Percentiles rank a stretch among this genome's conserved stretches.
These are phyloP conservation scores for Stagonosporopsis vannaccii DNA, from an alignment of 2,329 filamentous ascomycete genomes.

Conservation along the genomic window DNA sequence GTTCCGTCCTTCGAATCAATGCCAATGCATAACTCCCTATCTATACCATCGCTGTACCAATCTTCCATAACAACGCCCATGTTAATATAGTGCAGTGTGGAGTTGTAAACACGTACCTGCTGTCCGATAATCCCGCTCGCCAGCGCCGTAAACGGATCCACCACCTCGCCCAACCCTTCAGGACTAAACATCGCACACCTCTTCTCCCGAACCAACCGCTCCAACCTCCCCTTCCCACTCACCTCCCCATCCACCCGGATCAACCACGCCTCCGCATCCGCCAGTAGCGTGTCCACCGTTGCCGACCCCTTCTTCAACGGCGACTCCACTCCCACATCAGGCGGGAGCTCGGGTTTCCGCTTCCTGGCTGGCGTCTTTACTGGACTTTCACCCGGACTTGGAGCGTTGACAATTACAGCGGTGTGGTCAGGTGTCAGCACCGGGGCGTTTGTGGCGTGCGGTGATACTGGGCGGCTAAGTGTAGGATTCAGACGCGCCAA, in stretches of 20 bases:
- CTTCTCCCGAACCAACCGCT: constrained; percentile 72
- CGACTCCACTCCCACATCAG: constrained; percentile 2
- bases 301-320: constrained; percentile 50
- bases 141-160: constrained; percentile 88
- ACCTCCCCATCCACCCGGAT: constrained; percentile 75
- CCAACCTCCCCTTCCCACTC: constrained; percentile 46
- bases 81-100: background rate
- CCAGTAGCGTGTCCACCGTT: constrained; percentile 75
- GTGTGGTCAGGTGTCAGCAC: constrained; percentile 76
- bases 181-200: constrained; percentile 81
- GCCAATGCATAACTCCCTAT: background rate
- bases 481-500: constrained; percentile 37
- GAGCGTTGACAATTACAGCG: constrained; percentile 59
- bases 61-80: background rate
- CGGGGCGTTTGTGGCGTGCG: constrained; percentile 71
- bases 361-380: background rate
- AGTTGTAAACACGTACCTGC: constrained; percentile 59
- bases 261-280: constrained; percentile 78
- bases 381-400: background rate
- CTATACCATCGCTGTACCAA: background rate
- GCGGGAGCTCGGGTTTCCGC: background rate
- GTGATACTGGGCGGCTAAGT: constrained; percentile 66
- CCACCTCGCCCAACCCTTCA: constrained; percentile 79
- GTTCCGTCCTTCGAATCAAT: no score
- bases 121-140: constrained; percentile 91